phyloP scores from a whole-genome alignment of 83 land plant species.

The Diphasiastrum complanatum region DNA sequence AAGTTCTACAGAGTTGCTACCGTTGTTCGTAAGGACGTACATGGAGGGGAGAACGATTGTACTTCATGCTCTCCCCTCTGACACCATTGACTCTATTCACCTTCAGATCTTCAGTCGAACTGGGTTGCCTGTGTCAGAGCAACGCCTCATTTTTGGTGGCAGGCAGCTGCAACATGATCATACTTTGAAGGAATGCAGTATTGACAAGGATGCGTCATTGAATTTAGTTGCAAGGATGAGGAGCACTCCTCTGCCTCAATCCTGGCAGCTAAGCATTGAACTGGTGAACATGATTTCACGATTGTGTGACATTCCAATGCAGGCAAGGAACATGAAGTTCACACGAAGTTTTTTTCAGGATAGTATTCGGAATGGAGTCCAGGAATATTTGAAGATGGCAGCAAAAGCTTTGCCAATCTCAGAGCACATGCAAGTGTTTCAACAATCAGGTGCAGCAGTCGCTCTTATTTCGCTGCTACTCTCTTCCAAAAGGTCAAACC shows the following conservation, averaged over 20 bases:
- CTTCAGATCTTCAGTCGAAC: conserved; percentile 39
- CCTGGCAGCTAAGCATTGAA: conserved; percentile 69
- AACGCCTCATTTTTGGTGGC: conserved; percentile 67
- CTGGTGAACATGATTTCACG: conserved; percentile 38
- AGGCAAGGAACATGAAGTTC: neutral
- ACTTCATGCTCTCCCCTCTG: conserved; percentile 48
- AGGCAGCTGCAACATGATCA: conserved; percentile 67
- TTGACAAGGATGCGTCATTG: conserved; percentile 55
- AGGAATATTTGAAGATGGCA: conserved; percentile 49
- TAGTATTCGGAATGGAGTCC: conserved; percentile 28
- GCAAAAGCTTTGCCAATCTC: conserved; percentile 28
- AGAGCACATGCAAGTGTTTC: conserved; percentile 56
- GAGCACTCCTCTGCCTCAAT: conserved; percentile 53
- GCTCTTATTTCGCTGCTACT: conserved; percentile 63
- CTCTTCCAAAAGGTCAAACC: conserved; percentile 37
- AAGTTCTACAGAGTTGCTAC: no score
- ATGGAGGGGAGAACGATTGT: conserved; percentile 54
- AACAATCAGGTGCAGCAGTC: conserved; percentile 45
- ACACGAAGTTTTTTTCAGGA: conserved; percentile 34
- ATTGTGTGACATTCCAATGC: conserved; percentile 18
- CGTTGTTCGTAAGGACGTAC: conserved; percentile 69
- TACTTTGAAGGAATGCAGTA: conserved; percentile 46
- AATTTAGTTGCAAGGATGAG: conserved; percentile 73
- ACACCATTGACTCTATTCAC: conserved; percentile 57
- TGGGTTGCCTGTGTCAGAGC: conserved; percentile 69